These are phyloP conservation scores for Aspergillus sp. DNA, from an alignment of 2,329 filamentous ascomycete species.

Conservation along the genomic window DNA sequence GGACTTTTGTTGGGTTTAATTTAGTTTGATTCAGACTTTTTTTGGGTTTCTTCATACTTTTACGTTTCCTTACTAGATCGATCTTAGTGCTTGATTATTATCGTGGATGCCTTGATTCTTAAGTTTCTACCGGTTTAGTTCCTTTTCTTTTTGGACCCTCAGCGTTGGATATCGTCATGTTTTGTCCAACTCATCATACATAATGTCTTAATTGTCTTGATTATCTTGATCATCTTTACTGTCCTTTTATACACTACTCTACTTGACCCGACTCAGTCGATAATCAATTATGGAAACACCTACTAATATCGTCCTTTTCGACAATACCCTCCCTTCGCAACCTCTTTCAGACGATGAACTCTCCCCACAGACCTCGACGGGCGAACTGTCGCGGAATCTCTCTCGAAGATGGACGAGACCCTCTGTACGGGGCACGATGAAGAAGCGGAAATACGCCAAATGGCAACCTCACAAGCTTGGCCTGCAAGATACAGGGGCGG, in stretches of 20 bases:
- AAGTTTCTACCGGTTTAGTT: too few species aligned
- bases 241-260: not conserved
- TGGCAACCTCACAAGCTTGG: slow-evolving; percentile 55
- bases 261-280: not conserved
- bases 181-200: too few species aligned
- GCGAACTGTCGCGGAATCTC: slow-evolving; percentile 11
- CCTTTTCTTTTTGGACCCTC: too few species aligned
- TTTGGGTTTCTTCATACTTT: not conserved
- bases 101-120: not conserved
- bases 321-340: slow-evolving; percentile 31
- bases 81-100: too few species aligned
- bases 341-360: slow-evolving; percentile 10
- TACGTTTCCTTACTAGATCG: too few species aligned
- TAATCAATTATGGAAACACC: slow-evolving; percentile 19
- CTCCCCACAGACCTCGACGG: not conserved
- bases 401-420: slow-evolving; percentile 14
- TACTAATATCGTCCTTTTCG: slow-evolving; percentile 31
- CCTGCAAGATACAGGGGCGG: slow-evolving; percentile 19
- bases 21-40: too few species aligned
- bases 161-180: too few species aligned
- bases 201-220: too few species aligned
- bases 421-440: slow-evolving; percentile 35
- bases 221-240: too few species aligned
- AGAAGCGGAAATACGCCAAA: slow-evolving; percentile 44
- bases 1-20: too few species aligned